A percentile compares a stretch with the other conserved stretches of the same genome.
These are phyloP conservation scores for Pichiaceae sp. DNA, from an alignment of 1,139 yeast species.

Conservation along the genomic window DNA sequence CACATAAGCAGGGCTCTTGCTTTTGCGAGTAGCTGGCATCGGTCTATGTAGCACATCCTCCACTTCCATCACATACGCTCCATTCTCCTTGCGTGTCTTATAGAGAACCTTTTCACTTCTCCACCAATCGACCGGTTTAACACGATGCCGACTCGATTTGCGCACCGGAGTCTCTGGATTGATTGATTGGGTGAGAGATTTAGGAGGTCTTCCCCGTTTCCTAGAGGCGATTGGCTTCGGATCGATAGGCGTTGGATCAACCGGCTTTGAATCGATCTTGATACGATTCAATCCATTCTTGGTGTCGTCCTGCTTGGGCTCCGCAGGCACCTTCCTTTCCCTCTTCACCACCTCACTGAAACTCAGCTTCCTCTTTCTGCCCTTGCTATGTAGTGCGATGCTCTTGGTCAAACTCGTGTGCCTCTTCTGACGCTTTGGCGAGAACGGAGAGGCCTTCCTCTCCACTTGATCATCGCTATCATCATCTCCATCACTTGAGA, in stretches of 20 bases:
- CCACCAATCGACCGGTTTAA: slow-evolving; percentile 81
- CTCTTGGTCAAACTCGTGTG: slow-evolving; percentile 27
- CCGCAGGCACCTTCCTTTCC: background rate
- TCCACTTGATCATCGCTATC: background rate
- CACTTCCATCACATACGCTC: slow-evolving; percentile 49
- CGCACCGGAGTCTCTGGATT: slow-evolving; percentile 19
- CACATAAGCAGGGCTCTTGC: background rate
- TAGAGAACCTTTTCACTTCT: slow-evolving; percentile 71
- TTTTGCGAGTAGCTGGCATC: slow-evolving; percentile 4
- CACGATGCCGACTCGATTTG: slow-evolving; percentile 54
- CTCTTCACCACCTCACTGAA: slow-evolving; percentile 4
- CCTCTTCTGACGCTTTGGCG: background rate
- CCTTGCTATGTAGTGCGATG: slow-evolving; percentile 33
- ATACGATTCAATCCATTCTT: too few species aligned
- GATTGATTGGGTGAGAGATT: background rate
- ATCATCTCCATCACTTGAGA: slow-evolving; percentile 1
- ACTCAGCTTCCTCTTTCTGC: slow-evolving; percentile 14
- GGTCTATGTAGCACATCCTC: slow-evolving; percentile 39
- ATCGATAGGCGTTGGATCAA: background rate
- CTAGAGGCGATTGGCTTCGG: background rate
- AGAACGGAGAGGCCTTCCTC: background rate
- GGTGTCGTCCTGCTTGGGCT: too few species aligned
- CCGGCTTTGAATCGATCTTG: background rate
- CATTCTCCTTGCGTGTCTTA: slow-evolving; percentile 36
- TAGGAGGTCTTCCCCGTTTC: background rate